Conservation (phyloP, 495 filamentous ascomycete genomes). For the Neurospora tetraspora region DNA sequence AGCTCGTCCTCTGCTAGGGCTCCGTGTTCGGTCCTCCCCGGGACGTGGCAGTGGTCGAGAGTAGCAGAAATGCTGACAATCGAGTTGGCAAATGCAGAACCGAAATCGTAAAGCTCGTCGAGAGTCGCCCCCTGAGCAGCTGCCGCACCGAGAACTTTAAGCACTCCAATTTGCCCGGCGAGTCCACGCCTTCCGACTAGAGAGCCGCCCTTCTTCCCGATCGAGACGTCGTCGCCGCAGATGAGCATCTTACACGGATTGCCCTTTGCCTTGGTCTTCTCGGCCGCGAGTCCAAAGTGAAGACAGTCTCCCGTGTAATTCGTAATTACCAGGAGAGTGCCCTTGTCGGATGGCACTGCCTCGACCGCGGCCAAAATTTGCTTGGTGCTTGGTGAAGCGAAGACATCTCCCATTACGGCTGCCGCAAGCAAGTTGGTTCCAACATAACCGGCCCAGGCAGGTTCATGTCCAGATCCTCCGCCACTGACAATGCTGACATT, state of each 20-base stretch:
- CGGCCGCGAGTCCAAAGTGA: slow-evolving; percentile 53
- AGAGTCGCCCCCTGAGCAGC: slow-evolving; percentile 37
- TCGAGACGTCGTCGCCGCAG: slow-evolving; percentile 50
- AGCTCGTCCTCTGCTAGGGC: slow-evolving; percentile 36
- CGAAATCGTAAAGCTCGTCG: slow-evolving; percentile 47
- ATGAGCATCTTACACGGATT: slow-evolving; percentile 45
- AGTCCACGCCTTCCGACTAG: slow-evolving; percentile 49
- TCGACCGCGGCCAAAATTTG: slow-evolving; percentile 51
- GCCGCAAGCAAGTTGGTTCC: slow-evolving; percentile 51
- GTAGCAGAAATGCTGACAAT: slow-evolving; percentile 51
- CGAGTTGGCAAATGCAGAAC: slow-evolving; percentile 41
- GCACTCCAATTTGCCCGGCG: slow-evolving; percentile 40
- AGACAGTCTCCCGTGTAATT: slow-evolving; percentile 60
- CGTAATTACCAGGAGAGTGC: slow-evolving; percentile 52
- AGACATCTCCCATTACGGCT: slow-evolving; percentile 50
- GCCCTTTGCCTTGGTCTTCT: slow-evolving; percentile 48
- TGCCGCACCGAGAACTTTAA: slow-evolving; percentile 31
- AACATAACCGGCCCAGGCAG: slow-evolving; percentile 55
- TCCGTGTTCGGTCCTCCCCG: slow-evolving; percentile 46
- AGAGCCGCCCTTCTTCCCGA: slow-evolving; percentile 45
- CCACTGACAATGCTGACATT: slow-evolving; percentile 51
- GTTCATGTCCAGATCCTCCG: slow-evolving; percentile 53
- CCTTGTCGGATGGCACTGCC: slow-evolving; percentile 44
- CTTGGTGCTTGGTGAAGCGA: slow-evolving; percentile 51
- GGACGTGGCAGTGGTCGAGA: slow-evolving; percentile 55